phyloP scores from a whole-genome alignment of 2,329 filamentous ascomycete species.

The Colletotrichum neosansevieriae region DNA sequence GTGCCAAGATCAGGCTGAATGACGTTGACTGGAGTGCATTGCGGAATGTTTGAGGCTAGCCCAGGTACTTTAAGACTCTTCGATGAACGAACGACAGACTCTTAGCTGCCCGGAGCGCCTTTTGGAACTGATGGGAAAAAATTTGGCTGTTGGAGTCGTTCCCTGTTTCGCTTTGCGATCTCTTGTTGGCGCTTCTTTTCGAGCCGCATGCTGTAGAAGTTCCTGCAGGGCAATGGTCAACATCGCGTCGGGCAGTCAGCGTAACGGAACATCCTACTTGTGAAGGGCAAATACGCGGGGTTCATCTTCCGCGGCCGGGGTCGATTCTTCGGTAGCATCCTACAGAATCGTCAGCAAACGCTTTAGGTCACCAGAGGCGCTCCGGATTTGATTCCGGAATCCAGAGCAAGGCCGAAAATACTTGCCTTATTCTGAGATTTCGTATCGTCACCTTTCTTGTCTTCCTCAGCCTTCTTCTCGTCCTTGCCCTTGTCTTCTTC shows the following conservation, averaged over 20 bases:
- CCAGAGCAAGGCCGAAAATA: background rate
- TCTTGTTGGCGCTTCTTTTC: slow-evolving; percentile 84
- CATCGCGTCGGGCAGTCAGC: background rate
- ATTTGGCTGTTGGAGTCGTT: slow-evolving; percentile 81
- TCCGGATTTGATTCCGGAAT: background rate
- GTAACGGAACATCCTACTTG: slow-evolving; percentile 25
- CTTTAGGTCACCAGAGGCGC: background rate
- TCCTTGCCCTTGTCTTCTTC: slow-evolving; percentile 60
- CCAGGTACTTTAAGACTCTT: too few relatives aligned
- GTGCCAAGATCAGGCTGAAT: background rate
- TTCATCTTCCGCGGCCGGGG: slow-evolving; percentile 69
- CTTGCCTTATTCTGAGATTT: slow-evolving; percentile 50
- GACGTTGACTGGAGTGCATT: background rate
- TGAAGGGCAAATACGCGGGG: slow-evolving; percentile 78
- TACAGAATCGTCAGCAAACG: slow-evolving; percentile 53
- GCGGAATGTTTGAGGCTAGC: background rate
- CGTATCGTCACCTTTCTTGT: slow-evolving; percentile 50
- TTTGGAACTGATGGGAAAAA: slow-evolving; percentile 90
- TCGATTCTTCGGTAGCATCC: slow-evolving; percentile 52
- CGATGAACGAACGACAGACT: background rate
- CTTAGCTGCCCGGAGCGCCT: slow-evolving; percentile 57
- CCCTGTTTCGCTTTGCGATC: slow-evolving; percentile 82
- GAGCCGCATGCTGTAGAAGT: slow-evolving; percentile 88
- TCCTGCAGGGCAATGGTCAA: slow-evolving; percentile 58
- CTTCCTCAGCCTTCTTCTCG: slow-evolving; percentile 53